phyloP scores from a whole-genome alignment of 768 basidiomycete species.

The Psilocybe azurescens region DNA sequence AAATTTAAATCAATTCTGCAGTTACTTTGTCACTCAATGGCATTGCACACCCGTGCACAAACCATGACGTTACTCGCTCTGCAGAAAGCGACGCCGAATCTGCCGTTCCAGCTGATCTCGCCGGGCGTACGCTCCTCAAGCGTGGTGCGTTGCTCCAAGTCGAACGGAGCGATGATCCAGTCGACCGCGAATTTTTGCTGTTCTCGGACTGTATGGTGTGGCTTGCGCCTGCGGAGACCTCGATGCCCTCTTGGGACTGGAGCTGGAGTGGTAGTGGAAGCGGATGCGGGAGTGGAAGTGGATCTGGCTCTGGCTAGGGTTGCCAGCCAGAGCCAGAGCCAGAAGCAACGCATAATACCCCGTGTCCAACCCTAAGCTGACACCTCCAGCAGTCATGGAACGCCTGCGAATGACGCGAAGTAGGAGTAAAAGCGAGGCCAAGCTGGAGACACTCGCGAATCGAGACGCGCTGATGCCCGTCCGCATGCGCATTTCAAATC shows the following conservation, averaged over 20 bases:
- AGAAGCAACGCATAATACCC: slow-evolving; percentile 19
- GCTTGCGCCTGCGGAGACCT: slow-evolving; percentile 60
- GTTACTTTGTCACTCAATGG: slow-evolving; percentile 80
- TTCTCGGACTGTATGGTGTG: slow-evolving; percentile 86
- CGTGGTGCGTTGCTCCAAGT: slow-evolving; percentile 66
- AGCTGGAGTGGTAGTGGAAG: slow-evolving; percentile 36
- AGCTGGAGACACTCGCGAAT: slow-evolving; percentile 39
- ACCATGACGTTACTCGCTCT: slow-evolving; percentile 78
- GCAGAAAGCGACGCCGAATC: slow-evolving; percentile 75
- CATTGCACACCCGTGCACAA: slow-evolving; percentile 78
- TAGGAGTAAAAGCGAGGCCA: slow-evolving; percentile 67
- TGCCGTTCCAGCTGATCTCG: slow-evolving; percentile 78
- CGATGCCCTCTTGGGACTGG: slow-evolving; percentile 35
- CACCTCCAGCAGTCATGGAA: slow-evolving; percentile 2
- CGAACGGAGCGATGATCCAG: slow-evolving; percentile 53
- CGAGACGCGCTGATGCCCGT: slow-evolving; percentile 1
- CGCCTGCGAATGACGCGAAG: slow-evolving; percentile 44
- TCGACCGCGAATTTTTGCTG: slow-evolving; percentile 75
- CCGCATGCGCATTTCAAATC: neutral
- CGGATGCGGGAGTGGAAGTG: neutral
- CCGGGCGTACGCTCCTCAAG: slow-evolving; percentile 85
- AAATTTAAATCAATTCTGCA: slow-evolving; percentile 28
- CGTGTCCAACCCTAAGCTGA: neutral
- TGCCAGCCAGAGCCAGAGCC: slow-evolving; percentile 20
- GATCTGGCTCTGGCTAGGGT: slow-evolving; percentile 17